Base-by-base conservation (phyloP, 169 alveolate genomes). In the Cryptosporidium parvum region DNA sequence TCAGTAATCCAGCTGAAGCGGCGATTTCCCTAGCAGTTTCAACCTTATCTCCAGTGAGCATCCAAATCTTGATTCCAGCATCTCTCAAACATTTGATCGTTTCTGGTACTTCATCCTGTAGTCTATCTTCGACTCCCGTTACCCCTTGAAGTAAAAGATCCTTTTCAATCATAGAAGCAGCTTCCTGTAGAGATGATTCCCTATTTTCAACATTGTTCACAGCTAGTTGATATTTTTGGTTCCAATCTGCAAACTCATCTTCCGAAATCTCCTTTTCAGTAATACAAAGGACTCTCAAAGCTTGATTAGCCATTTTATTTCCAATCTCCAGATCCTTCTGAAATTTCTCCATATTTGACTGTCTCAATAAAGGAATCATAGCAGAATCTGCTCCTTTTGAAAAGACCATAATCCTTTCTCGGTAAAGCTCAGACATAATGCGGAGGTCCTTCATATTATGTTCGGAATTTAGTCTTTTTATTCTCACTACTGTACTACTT, bases 21-120 rank as follows among this genome's bases (percentile, higher is more conserved):
- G 86, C 97, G 6, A 98, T 97, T 93, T 97, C 98, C 85, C 97
- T 96, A 5, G 99, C 99, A 8, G 99, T 97, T 86, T 97, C 99
- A 72, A 98, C 94, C 92, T 97, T 98, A 93, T 97, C 99, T 42
- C 99, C 99, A 8, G 99, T 98, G 35, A 98, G 94, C 99, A 98
- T 98, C 99, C 99, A 98, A 3, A 98, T 96, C 87, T 97, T 97
- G 45, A 98, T 97, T 21, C 99, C 99, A 1, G 99, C 99, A 52
- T 93, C 85, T 80, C 97, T 92, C 75, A 98, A 93, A 71, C 96
- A 97, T 69, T 95, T 96, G 52, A 98, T 96, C 4, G 98, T 95
- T 92, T 98, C 98, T 14, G 99, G 98, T 23, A 98, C 99, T 31
- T 96, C 96, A 39, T 97, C 99, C 92, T 98, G 98, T 72, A 98